phyloP scores from a whole-genome alignment of 805 yeast species.

The Wickerhamiella alocasiicola region DNA sequence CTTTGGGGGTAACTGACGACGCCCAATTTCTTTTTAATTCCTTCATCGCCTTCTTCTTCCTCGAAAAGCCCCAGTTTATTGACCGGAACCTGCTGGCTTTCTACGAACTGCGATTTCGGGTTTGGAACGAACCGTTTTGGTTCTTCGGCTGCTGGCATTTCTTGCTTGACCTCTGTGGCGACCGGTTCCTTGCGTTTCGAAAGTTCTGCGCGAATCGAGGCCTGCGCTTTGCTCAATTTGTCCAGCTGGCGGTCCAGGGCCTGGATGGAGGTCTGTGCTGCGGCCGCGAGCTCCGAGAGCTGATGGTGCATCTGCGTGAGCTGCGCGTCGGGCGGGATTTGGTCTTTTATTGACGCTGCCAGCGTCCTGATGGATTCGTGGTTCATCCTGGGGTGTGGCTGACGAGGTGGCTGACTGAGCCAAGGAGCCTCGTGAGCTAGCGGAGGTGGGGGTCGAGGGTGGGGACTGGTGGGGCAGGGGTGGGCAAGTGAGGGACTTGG shows the following conservation, averaged over 20 bases:
- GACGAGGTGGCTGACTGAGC: not conserved
- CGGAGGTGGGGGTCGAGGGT: too few species aligned
- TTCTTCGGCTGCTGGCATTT: conserved; percentile 4
- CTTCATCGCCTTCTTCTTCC: conserved; percentile 64
- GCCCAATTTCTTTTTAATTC: conserved; percentile 60
- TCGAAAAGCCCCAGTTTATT: conserved; percentile 58
- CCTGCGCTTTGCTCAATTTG: conserved; percentile 16
- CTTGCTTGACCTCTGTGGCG: conserved; percentile 5
- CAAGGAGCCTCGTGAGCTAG: too few species aligned
- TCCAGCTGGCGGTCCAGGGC: conserved; percentile 19
- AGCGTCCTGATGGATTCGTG: conserved; percentile 1
- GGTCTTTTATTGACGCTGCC: conserved; percentile 7
- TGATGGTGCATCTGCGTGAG: conserved; percentile 17
- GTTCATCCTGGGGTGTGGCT: not conserved
- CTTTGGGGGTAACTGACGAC: conserved; percentile 82
- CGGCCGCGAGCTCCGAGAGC: conserved; percentile 18
- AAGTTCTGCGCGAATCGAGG: conserved; percentile 17
- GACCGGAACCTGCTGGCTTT: conserved; percentile 53
- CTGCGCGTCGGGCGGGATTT: conserved; percentile 17
- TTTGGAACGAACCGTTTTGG: conserved; percentile 36
- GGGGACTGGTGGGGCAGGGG: too few species aligned
- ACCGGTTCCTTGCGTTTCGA: conserved; percentile 4
- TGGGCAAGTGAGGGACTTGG: too few species aligned
- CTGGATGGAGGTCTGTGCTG: conserved; percentile 18
- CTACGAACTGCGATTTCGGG: conserved; percentile 66